Percentiles rank a stretch among this genome's conserved stretches.
Conservation (phyloP, 2,329 filamentous ascomycete genomes). For the Stagonosporopsis tanaceti region DNA sequence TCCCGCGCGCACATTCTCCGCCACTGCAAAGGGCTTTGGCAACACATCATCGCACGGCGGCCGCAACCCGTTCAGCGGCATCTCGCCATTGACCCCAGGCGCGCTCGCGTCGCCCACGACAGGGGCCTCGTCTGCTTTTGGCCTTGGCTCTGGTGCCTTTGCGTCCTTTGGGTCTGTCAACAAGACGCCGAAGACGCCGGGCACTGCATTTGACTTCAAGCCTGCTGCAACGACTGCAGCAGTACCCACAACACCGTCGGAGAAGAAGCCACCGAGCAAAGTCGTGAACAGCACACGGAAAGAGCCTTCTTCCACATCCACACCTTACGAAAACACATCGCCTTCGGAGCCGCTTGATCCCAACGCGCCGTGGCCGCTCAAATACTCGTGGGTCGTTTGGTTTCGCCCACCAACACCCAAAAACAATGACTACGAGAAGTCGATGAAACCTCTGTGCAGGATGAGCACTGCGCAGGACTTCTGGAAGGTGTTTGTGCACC, state of each 20-base stretch:
- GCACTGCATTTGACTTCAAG: conserved; percentile 79
- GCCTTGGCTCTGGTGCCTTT: conserved; percentile 92
- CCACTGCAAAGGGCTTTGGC: conserved; percentile 77
- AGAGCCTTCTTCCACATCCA: conserved; percentile 40
- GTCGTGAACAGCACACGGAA: conserved; percentile 46
- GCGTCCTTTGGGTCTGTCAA: conserved; percentile 85
- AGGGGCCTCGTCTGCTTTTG: conserved; percentile 86
- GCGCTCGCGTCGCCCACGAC: conserved; percentile 76
- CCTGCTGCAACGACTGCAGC: conserved; percentile 59
- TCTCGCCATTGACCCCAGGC: conserved; percentile 73
- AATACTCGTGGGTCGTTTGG: conserved; percentile 95
- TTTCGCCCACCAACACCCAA: conserved; percentile 96
- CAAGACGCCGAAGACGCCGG: conserved; percentile 87
- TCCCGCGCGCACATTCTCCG: conserved; percentile 68
- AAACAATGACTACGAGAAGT: conserved; percentile 98
- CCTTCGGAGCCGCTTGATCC: conserved; percentile 50
- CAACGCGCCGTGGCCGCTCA: conserved; percentile 64
- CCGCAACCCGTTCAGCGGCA: conserved; percentile 79
- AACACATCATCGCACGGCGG: conserved; percentile 77
- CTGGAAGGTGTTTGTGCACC: conserved; percentile 85
- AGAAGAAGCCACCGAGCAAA: conserved; percentile 63
- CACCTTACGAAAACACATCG: conserved; percentile 48
- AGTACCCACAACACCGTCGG: conserved; percentile 64
- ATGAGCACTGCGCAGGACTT: conserved; percentile 89
- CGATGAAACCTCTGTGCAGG: conserved; percentile 82